Base-by-base conservation (phyloP, 257 asterid species). In the Forsythia suspensa region DNA sequence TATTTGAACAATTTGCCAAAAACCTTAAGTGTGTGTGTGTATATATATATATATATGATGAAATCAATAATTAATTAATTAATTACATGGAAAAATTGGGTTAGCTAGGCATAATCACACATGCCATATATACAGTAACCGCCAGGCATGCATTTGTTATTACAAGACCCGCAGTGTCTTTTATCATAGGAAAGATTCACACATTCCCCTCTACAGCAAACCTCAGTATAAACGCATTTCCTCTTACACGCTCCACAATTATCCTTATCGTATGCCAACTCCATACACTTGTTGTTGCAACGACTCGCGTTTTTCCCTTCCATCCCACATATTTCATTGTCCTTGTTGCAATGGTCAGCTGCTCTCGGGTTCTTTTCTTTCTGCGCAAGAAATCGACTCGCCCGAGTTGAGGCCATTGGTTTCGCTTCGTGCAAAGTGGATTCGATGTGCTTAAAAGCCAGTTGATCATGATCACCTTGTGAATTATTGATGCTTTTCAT, bases 241-340 rank as follows among this genome's bases (percentile, higher is more conserved):
- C 70, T 84, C 79, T 83, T 85, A 71, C 92, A 86, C 24, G 82
- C 84, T 8, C 88, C 88, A 57, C 90, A 88, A 36, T 88, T 88
- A 4, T 82, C 24, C 18, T 72, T 11, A 24, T 86, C 88, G 36
- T 40, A 37, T 0, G 4, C 21, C 80, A 85, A 52, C 37, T 88
- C 87, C 42, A 81, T 38, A 41, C 92, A 88, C 74, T 84, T 88
- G 73, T 82, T 82, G 66, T 84, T 82, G 80, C 92, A 88, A 20
- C 92, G 86, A 3, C 87, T 88, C 5, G 84, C 48, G 42, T 79
- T 84, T 40, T 69, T 20, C 16, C 85, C 88, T 59, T 66, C 81
- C 16, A 77, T 29, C 2, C n/a, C 20, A 72, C 92, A 88, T 0
- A 84, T 48, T 24, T 79, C 84, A 1, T 84, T 38, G 57, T 84